A percentile compares a stretch with the other conserved stretches of the same genome.
Evolutionary conservation across 1,284 basidiomycete genomes (phyloP).

Genomic region (Leccinum holopus): DNA sequence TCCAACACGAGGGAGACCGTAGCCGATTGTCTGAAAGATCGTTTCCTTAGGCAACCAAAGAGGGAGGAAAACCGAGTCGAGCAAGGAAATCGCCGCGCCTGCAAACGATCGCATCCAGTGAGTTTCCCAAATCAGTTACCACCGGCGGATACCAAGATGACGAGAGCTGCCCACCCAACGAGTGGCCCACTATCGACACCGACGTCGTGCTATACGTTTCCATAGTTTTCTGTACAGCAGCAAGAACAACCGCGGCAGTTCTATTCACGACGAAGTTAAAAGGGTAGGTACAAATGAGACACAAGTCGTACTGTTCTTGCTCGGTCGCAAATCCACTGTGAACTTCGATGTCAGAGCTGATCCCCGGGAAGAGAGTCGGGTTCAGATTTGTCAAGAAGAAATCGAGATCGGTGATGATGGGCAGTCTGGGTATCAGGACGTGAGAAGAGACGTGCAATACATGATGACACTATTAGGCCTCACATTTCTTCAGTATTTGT

Average conservation of each 20-base stretch:
- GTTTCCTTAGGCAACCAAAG: slow-evolving; percentile 37
- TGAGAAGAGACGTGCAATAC: background rate
- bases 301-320: slow-evolving; percentile 45
- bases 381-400: too few relatives aligned
- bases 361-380: slow-evolving; percentile 57
- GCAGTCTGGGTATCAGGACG: background rate
- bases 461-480: slow-evolving; percentile 1
- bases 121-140: background rate
- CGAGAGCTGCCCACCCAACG: slow-evolving; percentile 40
- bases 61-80: slow-evolving; percentile 46
- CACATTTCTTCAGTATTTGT: slow-evolving; percentile 36
- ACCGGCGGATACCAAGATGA: background rate
- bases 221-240: slow-evolving; percentile 48
- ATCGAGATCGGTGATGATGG: slow-evolving; percentile 48
- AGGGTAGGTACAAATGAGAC: slow-evolving; percentile 6
- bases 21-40: slow-evolving; percentile 40
- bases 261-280: slow-evolving; percentile 31
- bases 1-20: slow-evolving; percentile 65
- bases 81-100: slow-evolving; percentile 52
- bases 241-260: slow-evolving; percentile 48
- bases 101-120: background rate
- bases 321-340: slow-evolving; percentile 57
- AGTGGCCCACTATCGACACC: slow-evolving; percentile 58
- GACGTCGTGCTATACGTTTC: slow-evolving; percentile 38
- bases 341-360: slow-evolving; percentile 48